A percentile compares a stretch with the other conserved stretches of the same genome.
These are phyloP conservation scores for Diplogelasinospora grovesii DNA, from an alignment of 495 filamentous ascomycete species.

Conservation along the genomic window DNA sequence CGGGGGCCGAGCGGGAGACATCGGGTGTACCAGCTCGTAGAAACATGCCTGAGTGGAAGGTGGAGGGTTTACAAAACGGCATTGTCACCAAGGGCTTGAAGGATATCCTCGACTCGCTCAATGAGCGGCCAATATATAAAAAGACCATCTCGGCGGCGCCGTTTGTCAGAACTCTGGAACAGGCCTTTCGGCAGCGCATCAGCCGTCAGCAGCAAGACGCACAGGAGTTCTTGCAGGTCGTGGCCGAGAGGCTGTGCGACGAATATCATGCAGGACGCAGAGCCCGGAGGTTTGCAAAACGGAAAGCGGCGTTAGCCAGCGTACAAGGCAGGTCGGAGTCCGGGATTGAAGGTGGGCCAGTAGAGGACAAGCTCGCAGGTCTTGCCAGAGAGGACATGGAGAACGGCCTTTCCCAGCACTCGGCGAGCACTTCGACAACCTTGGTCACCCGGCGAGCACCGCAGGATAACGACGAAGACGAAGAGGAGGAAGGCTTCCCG, in stretches of 20 bases:
- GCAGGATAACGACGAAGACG: conserved; percentile 23
- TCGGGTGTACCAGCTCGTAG: conserved; percentile 24
- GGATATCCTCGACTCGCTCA: conserved; percentile 84
- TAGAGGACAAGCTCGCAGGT: conserved; percentile 9
- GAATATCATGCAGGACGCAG: conserved; percentile 82
- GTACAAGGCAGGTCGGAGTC: neutral
- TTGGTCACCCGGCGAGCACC: too few relatives aligned
- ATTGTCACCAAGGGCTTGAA: conserved; percentile 85
- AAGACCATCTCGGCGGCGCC: conserved; percentile 83
- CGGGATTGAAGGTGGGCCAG: neutral
- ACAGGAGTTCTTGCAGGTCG: conserved; percentile 94
- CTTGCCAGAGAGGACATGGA: conserved; percentile 10
- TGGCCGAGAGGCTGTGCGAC: conserved; percentile 84
- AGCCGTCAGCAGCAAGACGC: conserved; percentile 95
- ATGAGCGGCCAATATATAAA: conserved; percentile 86
- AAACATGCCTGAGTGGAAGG: conserved; percentile 54
- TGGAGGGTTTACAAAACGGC: conserved; percentile 69
- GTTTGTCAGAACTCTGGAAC: conserved; percentile 76
- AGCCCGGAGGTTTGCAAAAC: conserved; percentile 48
- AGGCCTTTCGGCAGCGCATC: conserved; percentile 80
- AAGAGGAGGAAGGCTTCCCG: conserved; percentile 66
- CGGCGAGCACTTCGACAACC: neutral
- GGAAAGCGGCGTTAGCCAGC: conserved; percentile 4
- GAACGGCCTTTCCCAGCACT: neutral
- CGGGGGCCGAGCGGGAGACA: conserved; percentile 8